Conservation (phyloP, 2,329 filamentous ascomycete genomes). For the Onygenales sp. region DNA sequence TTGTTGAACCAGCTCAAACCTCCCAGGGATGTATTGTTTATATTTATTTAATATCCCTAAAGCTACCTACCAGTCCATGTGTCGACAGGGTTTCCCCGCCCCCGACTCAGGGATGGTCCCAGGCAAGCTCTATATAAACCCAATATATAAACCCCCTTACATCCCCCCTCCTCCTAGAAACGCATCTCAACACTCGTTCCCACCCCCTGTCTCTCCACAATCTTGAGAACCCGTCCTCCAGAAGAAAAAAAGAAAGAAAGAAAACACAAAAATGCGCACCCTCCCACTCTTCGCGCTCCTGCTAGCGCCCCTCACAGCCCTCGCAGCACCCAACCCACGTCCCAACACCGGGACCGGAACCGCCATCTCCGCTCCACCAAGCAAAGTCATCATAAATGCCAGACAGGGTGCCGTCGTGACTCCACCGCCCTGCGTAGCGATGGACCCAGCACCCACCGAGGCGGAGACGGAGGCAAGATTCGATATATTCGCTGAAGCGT, state of each 20-base stretch:
- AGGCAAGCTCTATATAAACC: too few relatives aligned
- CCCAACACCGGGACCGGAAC: neutral
- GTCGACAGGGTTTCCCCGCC: too few relatives aligned
- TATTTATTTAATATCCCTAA: too few relatives aligned
- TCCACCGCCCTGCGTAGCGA: neutral
- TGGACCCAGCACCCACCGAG: neutral
- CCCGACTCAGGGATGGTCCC: too few relatives aligned
- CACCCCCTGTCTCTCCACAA: neutral
- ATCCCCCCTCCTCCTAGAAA: neutral
- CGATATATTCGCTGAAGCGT: neutral
- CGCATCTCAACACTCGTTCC: neutral
- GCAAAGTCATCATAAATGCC: neutral
- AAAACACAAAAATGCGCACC: neutral
- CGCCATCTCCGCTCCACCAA: neutral
- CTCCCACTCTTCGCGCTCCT: neutral
- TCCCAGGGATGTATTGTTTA: too few relatives aligned
- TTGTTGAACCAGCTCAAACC: too few relatives aligned
- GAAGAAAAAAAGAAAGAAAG: neutral
- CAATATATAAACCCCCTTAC: too few relatives aligned
- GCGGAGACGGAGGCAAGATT: neutral
- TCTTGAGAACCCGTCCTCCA: too few relatives aligned
- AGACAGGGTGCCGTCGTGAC: neutral
- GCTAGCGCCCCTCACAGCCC: neutral
- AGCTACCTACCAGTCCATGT: too few relatives aligned
- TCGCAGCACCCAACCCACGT: neutral